Percentiles rank a stretch among this genome's conserved stretches.
Conservation (phyloP, 768 basidiomycete genomes). For the Agrocybe chaxingu region DNA sequence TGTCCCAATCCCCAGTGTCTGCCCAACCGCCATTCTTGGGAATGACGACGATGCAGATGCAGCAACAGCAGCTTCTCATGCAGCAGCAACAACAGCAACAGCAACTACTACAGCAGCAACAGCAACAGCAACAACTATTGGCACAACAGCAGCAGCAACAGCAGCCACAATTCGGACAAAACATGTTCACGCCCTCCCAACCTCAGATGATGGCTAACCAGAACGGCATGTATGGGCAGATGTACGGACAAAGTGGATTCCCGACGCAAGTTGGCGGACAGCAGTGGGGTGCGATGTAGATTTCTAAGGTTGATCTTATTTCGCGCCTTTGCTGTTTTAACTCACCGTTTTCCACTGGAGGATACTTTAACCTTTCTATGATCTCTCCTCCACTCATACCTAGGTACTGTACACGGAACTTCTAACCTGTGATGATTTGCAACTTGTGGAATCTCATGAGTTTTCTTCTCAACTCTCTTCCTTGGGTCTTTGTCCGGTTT, state of each 20-base stretch:
- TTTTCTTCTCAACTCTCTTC: no score
- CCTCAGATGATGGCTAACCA: slow-evolving; percentile 27
- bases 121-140: slow-evolving; percentile 16
- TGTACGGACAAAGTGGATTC: slow-evolving; percentile 21
- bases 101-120: slow-evolving; percentile 20
- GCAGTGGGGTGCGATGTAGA: slow-evolving; percentile 39
- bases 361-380: slow-evolving; percentile 25
- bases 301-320: slow-evolving; percentile 13
- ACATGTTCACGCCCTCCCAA: slow-evolving; percentile 19
- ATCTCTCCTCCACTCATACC: no score
- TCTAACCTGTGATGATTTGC: no score
- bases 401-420: no score
- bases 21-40: slow-evolving; percentile 29
- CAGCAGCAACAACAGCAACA: slow-evolving; percentile 19
- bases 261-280: slow-evolving; percentile 19
- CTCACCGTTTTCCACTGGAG: not conserved
- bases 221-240: slow-evolving; percentile 14
- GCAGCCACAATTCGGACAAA: slow-evolving; percentile 6
- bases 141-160: slow-evolving; percentile 25
- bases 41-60: slow-evolving; percentile 29
- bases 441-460: no score
- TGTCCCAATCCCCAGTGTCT: slow-evolving; percentile 7
- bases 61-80: slow-evolving; percentile 24
- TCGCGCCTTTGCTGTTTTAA: not conserved
- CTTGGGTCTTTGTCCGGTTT: no score